Base-by-base conservation (phyloP, 768 basidiomycete genomes). In the Termitomyces titanicus region DNA sequence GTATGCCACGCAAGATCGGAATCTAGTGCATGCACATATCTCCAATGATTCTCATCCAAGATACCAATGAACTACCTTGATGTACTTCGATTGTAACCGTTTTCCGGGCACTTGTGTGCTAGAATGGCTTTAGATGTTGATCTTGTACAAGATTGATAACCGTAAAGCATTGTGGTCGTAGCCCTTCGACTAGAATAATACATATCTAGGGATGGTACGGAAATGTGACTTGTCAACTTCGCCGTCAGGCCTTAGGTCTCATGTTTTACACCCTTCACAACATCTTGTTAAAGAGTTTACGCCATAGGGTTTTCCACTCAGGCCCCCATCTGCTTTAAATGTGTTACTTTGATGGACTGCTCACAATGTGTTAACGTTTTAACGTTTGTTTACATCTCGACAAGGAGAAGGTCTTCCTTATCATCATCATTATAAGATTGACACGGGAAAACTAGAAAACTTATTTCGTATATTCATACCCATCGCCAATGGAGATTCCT, bases 41-140 rank as follows among this genome's bases (percentile, higher is more conserved):
- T 67, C 73, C 31, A 70, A 69, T 55, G 75, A 75, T 52, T 66
- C 72, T 48, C 74, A 77, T 65, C 71, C 71, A 68, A 70, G 77
- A 71, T 77, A 77, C 62, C 72, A 74, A 69, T 75, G 61, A 72
- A 52, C 24, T 33, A 40, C 29, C 29, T 44, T 25, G 31, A 24
- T 35, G 6, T n/a, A 6, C 43, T 6, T 49, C 22, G 18, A 24
- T 35, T 48, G 39, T 50, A 29, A 39, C 31, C 37, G 12, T 47
- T 35, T 39, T 45, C 35, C 44, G 47, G 27, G 42, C n/a, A 18
- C 17, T 50, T 42, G n/a, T 45, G 46, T 20, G 45, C 53, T 53
- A 33, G 20, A 18, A 35, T 39, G 39, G 43, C 44, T 59, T 29
- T 27, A 53, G 34, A 29, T 37, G 51, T 12, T 34, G 35, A 49